phyloP scores from a whole-genome alignment of 208 protist genomes.

The Trichomonas vaginalis region DNA sequence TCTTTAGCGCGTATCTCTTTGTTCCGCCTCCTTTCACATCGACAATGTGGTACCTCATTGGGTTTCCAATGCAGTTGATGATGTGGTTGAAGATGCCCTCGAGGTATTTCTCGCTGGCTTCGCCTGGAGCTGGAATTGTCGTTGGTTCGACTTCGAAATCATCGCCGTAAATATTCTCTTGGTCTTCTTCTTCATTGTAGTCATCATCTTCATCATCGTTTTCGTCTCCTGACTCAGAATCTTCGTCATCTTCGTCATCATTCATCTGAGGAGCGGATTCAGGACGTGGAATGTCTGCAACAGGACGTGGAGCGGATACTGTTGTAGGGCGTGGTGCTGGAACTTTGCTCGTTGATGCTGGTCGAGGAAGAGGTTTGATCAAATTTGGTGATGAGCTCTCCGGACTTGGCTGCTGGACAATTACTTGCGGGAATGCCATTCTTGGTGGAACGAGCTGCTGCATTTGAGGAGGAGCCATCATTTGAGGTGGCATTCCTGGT shows the following conservation, averaged over 20 bases:
- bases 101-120: neutral
- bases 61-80: neutral
- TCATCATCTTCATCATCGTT: neutral
- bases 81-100: neutral
- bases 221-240: neutral
- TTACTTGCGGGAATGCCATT: neutral
- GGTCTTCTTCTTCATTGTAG: neutral
- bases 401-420: neutral
- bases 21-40: neutral
- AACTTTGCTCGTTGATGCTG: too few species aligned
- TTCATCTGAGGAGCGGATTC: neutral
- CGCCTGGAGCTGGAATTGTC: neutral
- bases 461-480: neutral
- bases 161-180: neutral
- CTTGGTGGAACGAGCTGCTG: neutral
- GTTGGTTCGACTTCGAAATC: neutral
- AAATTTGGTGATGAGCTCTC: neutral
- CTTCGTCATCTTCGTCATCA: neutral
- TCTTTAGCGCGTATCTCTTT: neutral
- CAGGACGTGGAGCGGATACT: neutral
- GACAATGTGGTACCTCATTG: neutral
- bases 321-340: neutral
- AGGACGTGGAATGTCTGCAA: neutral
- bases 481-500: too few species aligned
- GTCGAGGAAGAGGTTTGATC: neutral